These are phyloP conservation scores for Lachancea meyersii DNA, from an alignment of 805 yeast species.

Conservation along the genomic window DNA sequence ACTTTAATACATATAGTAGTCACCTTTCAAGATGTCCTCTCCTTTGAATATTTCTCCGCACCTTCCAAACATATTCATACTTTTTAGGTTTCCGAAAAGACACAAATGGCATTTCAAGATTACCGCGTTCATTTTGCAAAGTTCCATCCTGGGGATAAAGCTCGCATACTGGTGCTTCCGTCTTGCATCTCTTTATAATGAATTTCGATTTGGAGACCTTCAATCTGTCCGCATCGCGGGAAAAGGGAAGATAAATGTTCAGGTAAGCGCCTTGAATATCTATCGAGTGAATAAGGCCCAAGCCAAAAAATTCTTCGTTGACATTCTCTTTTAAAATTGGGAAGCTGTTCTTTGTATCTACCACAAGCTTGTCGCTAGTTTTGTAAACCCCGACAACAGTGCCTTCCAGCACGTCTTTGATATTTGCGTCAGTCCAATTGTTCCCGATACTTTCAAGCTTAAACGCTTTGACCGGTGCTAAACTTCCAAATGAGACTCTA, in stretches of 20 bases:
- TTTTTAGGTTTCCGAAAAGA: constrained; percentile 34
- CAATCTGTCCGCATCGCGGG: not conserved
- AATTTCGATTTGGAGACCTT: constrained; percentile 22
- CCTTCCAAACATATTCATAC: constrained; percentile 53
- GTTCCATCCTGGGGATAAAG: constrained; percentile 33
- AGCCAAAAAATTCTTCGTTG: constrained; percentile 14
- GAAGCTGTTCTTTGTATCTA: constrained; percentile 16
- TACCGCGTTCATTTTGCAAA: constrained; percentile 15
- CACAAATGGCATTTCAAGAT: constrained; percentile 40
- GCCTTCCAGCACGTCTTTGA: constrained; percentile 34
- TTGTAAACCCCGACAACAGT: constrained; percentile 32
- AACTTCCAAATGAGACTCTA: constrained; percentile 35
- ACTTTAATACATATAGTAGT: not conserved
- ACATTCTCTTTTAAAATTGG: constrained; percentile 20
- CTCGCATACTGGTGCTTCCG: constrained; percentile 60
- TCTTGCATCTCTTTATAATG: constrained; percentile 53
- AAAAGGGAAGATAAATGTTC: constrained; percentile 52
- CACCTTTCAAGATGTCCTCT: constrained; percentile 31
- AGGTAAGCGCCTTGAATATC: constrained; percentile 36
- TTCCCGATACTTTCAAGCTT: constrained; percentile 32
- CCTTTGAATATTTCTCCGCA: constrained; percentile 50
- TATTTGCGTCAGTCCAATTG: constrained; percentile 28
- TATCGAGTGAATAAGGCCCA: constrained; percentile 64
- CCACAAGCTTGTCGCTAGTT: constrained; percentile 10
- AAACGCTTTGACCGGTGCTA: constrained; percentile 35